Evolutionary conservation across 441 rosid genomes (phyloP), one percentile per base, ranked within the genome.

Genomic region (Pelargonium cotyledonis): DNA sequence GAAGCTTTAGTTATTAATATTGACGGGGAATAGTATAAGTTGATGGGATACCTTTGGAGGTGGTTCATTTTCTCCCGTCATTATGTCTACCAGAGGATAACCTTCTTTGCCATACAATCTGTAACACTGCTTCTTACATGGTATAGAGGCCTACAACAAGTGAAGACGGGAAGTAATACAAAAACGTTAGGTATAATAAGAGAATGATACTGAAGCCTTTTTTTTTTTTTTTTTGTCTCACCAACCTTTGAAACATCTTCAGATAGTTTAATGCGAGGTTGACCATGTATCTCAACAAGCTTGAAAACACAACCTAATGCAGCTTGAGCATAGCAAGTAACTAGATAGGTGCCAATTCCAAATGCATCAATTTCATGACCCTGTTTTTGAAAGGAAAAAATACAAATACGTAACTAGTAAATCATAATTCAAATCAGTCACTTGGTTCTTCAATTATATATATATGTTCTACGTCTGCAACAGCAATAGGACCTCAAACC

Each of bases 221-320:
- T 21, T 21, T 21, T 1, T 21, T 21, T 21, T 21, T 21, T 21
- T 1, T 21, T 21, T 21, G 60, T 16, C 8, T 55, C 21, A 21
- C 75, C 38, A 68, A 95, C 98, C 99, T 91, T 94, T 43, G 98
- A 81, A 74, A 93, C 94, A 80, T 93, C 97, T 84, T 93, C 98
- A 43, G 98, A 93, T 40, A 93, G 94, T 82, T 93, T 93, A 77
- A 93, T 93, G 68, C 97, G 94, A 71, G 98, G 98, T 79, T 93
- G 94, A 71, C 76, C 75, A 51, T 89, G 86, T 68, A 93, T 90
- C 85, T 93, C 98, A 53, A 93, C 98, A 61, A 93, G 96, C 84
- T 93, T 93, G 82, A 93, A 94, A 71, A 94, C 97, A 38, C 95
- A 91, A 63, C 99, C 99, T 77, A 93, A 72, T 53, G 98, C 98